These are phyloP conservation scores for Linnemannia schmuckeri DNA, from an alignment of 192 early-diverging fungal species.

Conservation along the genomic window DNA sequence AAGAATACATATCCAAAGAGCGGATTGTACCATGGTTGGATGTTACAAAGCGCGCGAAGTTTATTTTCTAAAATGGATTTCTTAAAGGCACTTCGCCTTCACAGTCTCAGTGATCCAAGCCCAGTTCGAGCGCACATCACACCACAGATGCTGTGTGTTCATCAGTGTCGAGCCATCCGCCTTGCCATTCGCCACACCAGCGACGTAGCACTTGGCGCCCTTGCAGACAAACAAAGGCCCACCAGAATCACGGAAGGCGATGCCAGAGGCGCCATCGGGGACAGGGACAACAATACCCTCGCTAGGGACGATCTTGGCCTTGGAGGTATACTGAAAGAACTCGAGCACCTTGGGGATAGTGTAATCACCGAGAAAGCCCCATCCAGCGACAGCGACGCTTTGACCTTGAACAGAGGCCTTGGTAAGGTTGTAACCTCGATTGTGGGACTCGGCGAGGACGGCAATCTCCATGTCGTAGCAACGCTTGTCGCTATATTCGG, in stretches of 20 bases:
- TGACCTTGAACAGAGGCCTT: neutral
- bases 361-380: constrained; percentile 16
- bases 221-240: constrained; percentile 12
- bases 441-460: constrained; percentile 6
- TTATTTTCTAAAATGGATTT: no score
- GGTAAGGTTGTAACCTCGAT: constrained; percentile 16
- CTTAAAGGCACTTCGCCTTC: constrained; percentile 5
- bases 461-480: constrained; percentile 31
- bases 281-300: constrained; percentile 15
- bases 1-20: no score
- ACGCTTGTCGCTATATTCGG: constrained; percentile 11
- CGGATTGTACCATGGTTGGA: no score
- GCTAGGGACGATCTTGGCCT: neutral
- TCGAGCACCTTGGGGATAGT: constrained; percentile 18
- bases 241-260: constrained; percentile 22
- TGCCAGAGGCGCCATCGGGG: constrained; percentile 11
- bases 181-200: constrained; percentile 11
- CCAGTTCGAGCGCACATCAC: constrained; percentile 20
- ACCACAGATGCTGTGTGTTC: constrained; percentile 10
- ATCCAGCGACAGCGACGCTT: neutral
- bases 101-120: constrained; percentile 8
- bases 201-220: neutral
- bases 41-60: no score
- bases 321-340: constrained; percentile 13
- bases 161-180: constrained; percentile 9